Conservation (phyloP, 2,329 filamentous ascomycete species). For the Xylaria sp. region DNA sequence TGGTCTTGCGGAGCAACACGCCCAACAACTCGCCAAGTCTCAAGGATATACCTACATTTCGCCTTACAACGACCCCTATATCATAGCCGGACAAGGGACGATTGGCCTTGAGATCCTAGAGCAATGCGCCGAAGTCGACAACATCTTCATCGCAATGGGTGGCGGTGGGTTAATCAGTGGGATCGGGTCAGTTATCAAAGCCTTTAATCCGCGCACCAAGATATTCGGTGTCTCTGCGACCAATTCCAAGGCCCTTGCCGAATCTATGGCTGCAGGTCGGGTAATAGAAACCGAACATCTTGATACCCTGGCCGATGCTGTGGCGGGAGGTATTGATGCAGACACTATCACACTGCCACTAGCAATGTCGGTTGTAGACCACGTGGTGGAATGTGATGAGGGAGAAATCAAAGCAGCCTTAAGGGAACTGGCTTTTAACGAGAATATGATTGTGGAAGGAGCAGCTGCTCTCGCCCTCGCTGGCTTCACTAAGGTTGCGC, state of each 20-base stretch:
- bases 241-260: conserved; percentile 14
- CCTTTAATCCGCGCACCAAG: conserved; percentile 16
- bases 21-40: conserved; percentile 17
- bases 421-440: conserved; percentile 6
- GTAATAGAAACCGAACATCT: conserved; percentile 14
- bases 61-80: conserved; percentile 19
- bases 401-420: conserved; percentile 11
- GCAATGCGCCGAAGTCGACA: conserved; percentile 16
- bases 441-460: conserved; percentile 22
- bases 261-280: conserved; percentile 15
- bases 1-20: conserved; percentile 14
- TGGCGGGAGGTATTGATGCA: conserved; percentile 14
- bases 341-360: conserved; percentile 18
- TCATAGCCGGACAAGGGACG: conserved; percentile 20
- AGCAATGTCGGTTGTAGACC: conserved; percentile 17
- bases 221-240: conserved; percentile 16
- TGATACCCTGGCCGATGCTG: conserved; percentile 11
- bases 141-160: conserved; percentile 16
- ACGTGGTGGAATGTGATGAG: conserved; percentile 15
- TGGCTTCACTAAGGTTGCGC: conserved; percentile 7
- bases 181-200: conserved; percentile 12
- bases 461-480: conserved; percentile 16
- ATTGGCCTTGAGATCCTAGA: conserved; percentile 18
- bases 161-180: conserved; percentile 17
- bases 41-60: conserved; percentile 11